Evolutionary conservation across 2,329 filamentous ascomycete genomes (phyloP), one percentile per base, ranked within the genome.

Genomic region (Didymellaceae sp.): DNA sequence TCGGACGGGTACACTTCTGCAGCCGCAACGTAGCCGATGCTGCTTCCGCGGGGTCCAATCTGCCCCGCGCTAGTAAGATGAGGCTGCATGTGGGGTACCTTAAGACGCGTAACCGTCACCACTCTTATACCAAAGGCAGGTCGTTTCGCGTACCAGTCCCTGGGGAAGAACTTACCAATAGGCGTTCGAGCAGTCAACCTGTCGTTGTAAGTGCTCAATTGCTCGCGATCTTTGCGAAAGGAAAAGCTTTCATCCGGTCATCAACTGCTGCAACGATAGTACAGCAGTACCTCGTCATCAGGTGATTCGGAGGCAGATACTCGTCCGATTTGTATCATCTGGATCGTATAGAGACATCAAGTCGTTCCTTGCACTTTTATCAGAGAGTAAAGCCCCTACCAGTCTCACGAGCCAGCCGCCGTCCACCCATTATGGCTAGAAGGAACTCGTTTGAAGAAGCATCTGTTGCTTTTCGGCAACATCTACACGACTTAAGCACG

Each of bases 401-500:
- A 24, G 13, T 10, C n/a, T 28, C 3, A 28, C 26, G 11, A 7
- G 10, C 26, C 21, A 18, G 3, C 20, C 13, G 5, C 8, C 5
- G 9, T 6, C 13, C 1, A 17, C 17, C 28, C n/a, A 43, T 32
- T 1, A 65, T 65, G 57, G 52, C 54, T 20, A 55, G 55, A 47
- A 55, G 49, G 14, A 63, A 52, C 25, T 65, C 61, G 6, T 67
- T 66, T 17, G 58, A 67, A 4, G 58, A 67, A 43, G 62, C 59
- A 13, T 63, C 67, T 13, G 58, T 58, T 30, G 61, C 61, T 8
- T 87, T 84, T 63, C 81, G 85, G 48, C 74, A 82, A 47, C 81
- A 84, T 64, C 75, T 89, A 11, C 86, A 85, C 0, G 85, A 89
- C 62, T 77, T 89, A 41, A 78, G 62, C 57, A 78, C 75, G 21